Conservation (phyloP, 306 rosid species). For the Pyrus communis region DNA sequence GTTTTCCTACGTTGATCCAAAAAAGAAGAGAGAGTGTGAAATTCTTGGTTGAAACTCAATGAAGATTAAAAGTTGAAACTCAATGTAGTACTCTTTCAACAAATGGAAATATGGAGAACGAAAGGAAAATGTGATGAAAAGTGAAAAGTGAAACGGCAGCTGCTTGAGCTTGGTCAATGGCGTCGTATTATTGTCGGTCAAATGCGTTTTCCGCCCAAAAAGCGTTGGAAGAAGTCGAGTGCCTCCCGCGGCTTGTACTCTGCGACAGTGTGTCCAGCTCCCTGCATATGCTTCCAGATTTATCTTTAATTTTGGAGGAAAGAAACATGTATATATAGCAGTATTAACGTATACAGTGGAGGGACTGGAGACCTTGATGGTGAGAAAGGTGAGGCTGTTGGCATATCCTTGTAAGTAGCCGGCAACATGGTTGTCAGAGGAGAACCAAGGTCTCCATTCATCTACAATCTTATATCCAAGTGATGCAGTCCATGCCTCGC, state of each 20-base stretch:
- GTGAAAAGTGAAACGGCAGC: neutral
- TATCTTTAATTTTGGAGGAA: neutral
- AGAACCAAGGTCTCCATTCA: conserved; percentile 56
- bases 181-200: neutral
- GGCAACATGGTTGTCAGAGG: conserved; percentile 49
- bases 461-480: conserved; percentile 50
- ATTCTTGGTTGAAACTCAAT: neutral
- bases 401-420: conserved; percentile 46
- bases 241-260: conserved; percentile 72
- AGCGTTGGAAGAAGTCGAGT: conserved; percentile 54
- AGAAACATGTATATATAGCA: neutral
- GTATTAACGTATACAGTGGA: neutral
- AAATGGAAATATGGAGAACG: neutral
- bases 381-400: conserved; percentile 35
- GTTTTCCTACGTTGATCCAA: no score
- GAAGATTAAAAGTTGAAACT: neutral
- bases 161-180: neutral
- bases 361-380: conserved; percentile 35
- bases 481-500: conserved; percentile 66
- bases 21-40: neutral
- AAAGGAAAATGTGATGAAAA: neutral
- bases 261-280: conserved; percentile 74
- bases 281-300: conserved; percentile 24
- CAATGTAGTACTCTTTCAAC: neutral
- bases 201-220: conserved; percentile 40